Conservation (phyloP, 306 rosid species). For the Boehmeria nivea region DNA sequence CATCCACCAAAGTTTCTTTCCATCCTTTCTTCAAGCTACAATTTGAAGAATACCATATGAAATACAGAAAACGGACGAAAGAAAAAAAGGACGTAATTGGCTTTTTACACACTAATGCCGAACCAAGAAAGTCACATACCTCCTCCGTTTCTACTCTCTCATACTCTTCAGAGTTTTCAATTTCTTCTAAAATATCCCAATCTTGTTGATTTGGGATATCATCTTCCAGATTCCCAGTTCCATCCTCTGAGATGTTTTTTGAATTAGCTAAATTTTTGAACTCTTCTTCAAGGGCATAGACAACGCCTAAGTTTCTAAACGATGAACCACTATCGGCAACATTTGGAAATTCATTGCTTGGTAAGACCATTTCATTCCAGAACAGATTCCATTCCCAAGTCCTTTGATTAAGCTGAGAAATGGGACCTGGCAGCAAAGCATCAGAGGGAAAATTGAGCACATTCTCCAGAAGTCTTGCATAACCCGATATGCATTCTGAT, state of each 20-base stretch:
- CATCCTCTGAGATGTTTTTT: constrained; percentile 37
- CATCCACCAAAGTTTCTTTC: constrained; percentile 61
- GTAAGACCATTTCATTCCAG: constrained; percentile 36
- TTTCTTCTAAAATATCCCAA: constrained; percentile 65
- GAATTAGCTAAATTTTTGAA: constrained; percentile 37
- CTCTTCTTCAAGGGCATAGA: constrained; percentile 62
- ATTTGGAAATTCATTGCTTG: constrained; percentile 19
- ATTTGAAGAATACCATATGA: constrained; percentile 19
- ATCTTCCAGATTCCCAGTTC: constrained; percentile 33
- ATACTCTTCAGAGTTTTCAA: constrained; percentile 72
- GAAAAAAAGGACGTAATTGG: no score
- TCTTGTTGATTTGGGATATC: constrained; percentile 55
- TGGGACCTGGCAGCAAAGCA: constrained; percentile 58
- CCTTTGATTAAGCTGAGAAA: constrained; percentile 63
- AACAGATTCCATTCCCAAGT: constrained; percentile 83
- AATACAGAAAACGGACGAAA: constrained; percentile 1
- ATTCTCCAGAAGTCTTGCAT: constrained; percentile 87
- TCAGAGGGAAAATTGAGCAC: constrained; percentile 79
- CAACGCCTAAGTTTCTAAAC: constrained; percentile 33
- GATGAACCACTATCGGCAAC: constrained; percentile 26
- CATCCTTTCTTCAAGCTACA: constrained; percentile 75
- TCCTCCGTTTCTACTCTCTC: constrained; percentile 81
- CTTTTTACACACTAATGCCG: constrained; percentile 6
- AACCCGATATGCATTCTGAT: constrained; percentile 71
- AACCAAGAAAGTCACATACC: constrained; percentile 45